Base-by-base conservation (phyloP, 345 rosid genomes). In the Boechera stricta region DNA sequence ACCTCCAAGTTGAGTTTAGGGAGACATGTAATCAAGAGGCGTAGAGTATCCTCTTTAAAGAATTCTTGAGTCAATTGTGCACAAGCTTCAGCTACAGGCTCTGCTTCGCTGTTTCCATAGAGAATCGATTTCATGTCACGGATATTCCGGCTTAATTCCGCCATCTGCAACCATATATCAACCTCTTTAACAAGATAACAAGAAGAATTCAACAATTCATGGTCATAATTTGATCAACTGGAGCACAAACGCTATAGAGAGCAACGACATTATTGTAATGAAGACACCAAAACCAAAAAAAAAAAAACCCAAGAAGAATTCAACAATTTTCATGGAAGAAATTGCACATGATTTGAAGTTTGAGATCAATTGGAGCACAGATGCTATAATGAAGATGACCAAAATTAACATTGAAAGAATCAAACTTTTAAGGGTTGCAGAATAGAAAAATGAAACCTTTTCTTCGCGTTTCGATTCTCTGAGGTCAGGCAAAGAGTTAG, bases 1-100 rank as follows among this genome's bases (percentile, higher is more conserved):
- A 95, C 99, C 98, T 96, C 99, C 78, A 96, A 79, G 74, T 86
- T 90, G 88, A 96, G 79, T 32, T 87, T 90, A 1, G 99, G 96
- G 69, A 96, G 96, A 82, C 87, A 90, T 0, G 76, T 74, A 15
- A 96, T 90, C 79, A 96, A 71, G 38, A 90, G 87, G 26, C 96
- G 86, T 47, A 96, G 77, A 0, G 96, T 88, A 81, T 96, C 86
- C 75, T 91, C 96, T 82, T 64, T 89, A 82, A 96, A 93, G 81
- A 96, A 96, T 69, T 96, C 99, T 73, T 90, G 94, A 81, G 99
- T 96, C 77, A 93, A 78, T 35, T 88, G 96, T 0, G 91, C 87
- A 80, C 99, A 96, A 26, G 97, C 96, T 82, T 96, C 98, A 2
- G 98, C 65, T 0, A 96, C 86, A 32, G 99, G 99, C 85, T 96